Evolutionary conservation across 2,329 filamentous ascomycete species (phyloP).

Genomic region (Aspergillus vadensis): DNA sequence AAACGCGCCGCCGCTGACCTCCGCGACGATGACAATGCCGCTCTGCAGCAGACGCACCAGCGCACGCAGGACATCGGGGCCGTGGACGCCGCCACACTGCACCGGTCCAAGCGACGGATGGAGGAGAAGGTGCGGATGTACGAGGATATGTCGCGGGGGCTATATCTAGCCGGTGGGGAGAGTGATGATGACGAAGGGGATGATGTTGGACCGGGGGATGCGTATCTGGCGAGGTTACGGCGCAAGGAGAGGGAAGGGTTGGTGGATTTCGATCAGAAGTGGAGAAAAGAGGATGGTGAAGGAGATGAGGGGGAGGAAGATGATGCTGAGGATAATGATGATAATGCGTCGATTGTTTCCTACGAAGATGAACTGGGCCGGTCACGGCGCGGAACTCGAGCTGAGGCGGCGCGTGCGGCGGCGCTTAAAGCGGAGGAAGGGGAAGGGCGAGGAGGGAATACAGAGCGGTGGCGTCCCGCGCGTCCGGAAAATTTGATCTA

Average conservation of each 20-base stretch:
- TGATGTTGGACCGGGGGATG: constrained; percentile 24
- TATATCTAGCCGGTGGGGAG: constrained; percentile 61
- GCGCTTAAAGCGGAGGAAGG: constrained; percentile 47
- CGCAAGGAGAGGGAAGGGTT: constrained; percentile 60
- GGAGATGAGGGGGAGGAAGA: constrained; percentile 38
- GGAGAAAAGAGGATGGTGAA: constrained; percentile 68
- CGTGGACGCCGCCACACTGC: constrained; percentile 59
- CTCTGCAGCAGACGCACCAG: constrained; percentile 65
- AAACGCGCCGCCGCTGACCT: constrained; percentile 64
- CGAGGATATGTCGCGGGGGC: constrained; percentile 85
- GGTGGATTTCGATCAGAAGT: constrained; percentile 95
- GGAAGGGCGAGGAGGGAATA: constrained; percentile 18
- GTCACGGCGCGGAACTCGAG: constrained; percentile 69
- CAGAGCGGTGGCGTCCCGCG: constrained; percentile 47
- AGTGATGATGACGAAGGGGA: constrained; percentile 38
- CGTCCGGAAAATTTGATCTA: constrained; percentile 72
- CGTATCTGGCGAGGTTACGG: constrained; percentile 59
- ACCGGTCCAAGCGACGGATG: constrained; percentile 77
- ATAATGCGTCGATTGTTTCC: constrained; percentile 70
- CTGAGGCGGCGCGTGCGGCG: constrained; percentile 66
- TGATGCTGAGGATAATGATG: constrained; percentile 46
- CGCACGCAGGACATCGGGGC: constrained; percentile 60
- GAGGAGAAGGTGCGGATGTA: constrained; percentile 89
- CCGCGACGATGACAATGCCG: constrained; percentile 55
- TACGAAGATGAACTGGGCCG: constrained; percentile 92